Evolutionary conservation across 2,329 filamentous ascomycete species (phyloP).

Genomic region (Penicillium sp.): DNA sequence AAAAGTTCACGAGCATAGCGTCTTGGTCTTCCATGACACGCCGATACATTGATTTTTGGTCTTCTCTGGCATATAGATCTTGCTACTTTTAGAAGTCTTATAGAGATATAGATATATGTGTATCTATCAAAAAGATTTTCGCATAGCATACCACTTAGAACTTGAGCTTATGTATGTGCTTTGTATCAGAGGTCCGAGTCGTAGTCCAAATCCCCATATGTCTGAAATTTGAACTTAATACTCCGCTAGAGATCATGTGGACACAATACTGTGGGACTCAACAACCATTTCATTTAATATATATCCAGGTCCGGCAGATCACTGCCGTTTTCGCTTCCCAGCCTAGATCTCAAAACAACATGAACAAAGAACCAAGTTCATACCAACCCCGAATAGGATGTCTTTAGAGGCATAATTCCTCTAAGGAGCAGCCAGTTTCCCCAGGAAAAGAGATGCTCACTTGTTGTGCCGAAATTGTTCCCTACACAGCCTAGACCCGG

Average conservation of each 20-base stretch:
- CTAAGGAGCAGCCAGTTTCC: background rate
- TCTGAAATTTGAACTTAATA: background rate
- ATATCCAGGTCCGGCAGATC: background rate
- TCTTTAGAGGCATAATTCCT: background rate
- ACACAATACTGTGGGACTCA: background rate
- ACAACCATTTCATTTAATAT: background rate
- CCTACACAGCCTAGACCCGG: background rate
- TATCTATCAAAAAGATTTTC: background rate
- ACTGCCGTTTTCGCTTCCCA: too few species aligned
- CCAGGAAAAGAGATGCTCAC: background rate
- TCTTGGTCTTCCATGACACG: slow-evolving; percentile 2
- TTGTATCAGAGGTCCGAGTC: background rate
- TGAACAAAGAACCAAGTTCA: background rate
- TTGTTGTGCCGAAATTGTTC: background rate
- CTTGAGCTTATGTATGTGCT: too few species aligned
- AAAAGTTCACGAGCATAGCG: slow-evolving; percentile 6
- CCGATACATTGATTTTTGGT: background rate
- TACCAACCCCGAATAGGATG: background rate
- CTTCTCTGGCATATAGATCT: background rate
- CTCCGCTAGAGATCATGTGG: background rate
- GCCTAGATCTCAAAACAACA: background rate
- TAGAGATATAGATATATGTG: background rate
- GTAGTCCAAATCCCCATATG: background rate
- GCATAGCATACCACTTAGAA: background rate
- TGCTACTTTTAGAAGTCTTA: background rate